These are phyloP conservation scores for Penicillium antarcticum DNA, from an alignment of 495 filamentous ascomycete species.

Conservation along the genomic window DNA sequence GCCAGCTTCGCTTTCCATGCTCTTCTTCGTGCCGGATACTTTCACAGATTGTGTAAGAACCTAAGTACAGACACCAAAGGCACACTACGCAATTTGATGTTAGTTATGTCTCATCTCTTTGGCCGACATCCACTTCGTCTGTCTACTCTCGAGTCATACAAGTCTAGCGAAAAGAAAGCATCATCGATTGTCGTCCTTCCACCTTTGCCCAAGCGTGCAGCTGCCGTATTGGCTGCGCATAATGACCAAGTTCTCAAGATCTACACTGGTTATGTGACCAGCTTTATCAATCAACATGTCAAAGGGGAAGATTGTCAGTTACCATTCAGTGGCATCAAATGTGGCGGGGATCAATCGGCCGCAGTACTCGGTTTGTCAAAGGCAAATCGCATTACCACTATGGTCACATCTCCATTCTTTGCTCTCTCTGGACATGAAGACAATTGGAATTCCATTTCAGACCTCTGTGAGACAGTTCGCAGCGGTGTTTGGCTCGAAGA, in stretches of 20 bases:
- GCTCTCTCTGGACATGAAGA: slow-evolving; percentile 68
- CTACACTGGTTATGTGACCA: slow-evolving; percentile 65
- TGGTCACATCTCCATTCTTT: slow-evolving; percentile 69
- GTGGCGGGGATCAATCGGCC: neutral
- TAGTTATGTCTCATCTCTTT: slow-evolving; percentile 69
- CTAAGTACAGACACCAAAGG: slow-evolving; percentile 33
- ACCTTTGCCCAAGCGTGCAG: slow-evolving; percentile 54
- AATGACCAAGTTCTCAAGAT: slow-evolving; percentile 59
- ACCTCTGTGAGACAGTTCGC: slow-evolving; percentile 60
- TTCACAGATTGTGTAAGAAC: slow-evolving; percentile 57
- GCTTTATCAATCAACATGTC: slow-evolving; percentile 63
- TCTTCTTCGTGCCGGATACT: slow-evolving; percentile 63
- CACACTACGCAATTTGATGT: slow-evolving; percentile 53
- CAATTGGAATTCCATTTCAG: slow-evolving; percentile 55
- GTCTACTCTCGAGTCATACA: slow-evolving; percentile 40
- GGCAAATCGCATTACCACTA: slow-evolving; percentile 32
- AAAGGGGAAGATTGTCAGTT: slow-evolving; percentile 46
- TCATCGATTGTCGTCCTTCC: slow-evolving; percentile 62
- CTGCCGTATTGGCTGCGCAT: slow-evolving; percentile 52
- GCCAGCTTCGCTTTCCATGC: slow-evolving; percentile 72
- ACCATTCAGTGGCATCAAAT: slow-evolving; percentile 50
- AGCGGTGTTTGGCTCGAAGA: slow-evolving; percentile 69
- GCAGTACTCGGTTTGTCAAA: slow-evolving; percentile 9
- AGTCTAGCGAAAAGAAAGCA: slow-evolving; percentile 37
- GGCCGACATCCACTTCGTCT: slow-evolving; percentile 46